These are phyloP conservation scores for Trichoderma sp. DNA, from an alignment of 2,329 filamentous ascomycete genomes.

Conservation along the genomic window DNA sequence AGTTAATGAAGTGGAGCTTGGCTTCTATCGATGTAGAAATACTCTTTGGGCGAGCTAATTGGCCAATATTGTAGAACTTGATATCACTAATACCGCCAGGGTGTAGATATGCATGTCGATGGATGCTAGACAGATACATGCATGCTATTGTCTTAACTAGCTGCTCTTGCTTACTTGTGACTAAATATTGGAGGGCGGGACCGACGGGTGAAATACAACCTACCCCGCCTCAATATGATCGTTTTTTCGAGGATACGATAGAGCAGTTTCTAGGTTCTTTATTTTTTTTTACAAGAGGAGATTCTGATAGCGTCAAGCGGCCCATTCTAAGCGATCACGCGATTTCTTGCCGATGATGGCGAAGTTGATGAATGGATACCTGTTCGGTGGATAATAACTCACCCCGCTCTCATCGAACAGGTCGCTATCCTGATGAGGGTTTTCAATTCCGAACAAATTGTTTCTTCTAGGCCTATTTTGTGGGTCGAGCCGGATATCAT, in stretches of 20 bases:
- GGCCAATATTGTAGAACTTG: neutral
- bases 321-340: neutral
- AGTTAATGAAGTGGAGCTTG: slow-evolving; percentile 11
- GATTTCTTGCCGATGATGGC: neutral
- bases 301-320: neutral
- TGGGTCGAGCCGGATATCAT: neutral
- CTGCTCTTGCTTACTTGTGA: neutral
- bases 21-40: slow-evolving; percentile 8
- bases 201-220: neutral
- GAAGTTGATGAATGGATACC: neutral
- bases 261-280: too few relatives aligned
- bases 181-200: neutral
- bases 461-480: neutral
- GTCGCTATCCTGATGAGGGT: neutral
- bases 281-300: too few relatives aligned
- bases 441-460: neutral
- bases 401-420: neutral
- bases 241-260: too few relatives aligned
- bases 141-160: neutral
- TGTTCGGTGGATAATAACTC: neutral
- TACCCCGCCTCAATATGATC: neutral
- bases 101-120: too few relatives aligned
- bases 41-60: slow-evolving; percentile 3
- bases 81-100: too few relatives aligned
- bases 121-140: too few relatives aligned